Evolutionary conservation across 352 stramenopile genomes (phyloP), one percentile per base, ranked within the genome.

Genomic region (Phytophthora macrochlamydospora): DNA sequence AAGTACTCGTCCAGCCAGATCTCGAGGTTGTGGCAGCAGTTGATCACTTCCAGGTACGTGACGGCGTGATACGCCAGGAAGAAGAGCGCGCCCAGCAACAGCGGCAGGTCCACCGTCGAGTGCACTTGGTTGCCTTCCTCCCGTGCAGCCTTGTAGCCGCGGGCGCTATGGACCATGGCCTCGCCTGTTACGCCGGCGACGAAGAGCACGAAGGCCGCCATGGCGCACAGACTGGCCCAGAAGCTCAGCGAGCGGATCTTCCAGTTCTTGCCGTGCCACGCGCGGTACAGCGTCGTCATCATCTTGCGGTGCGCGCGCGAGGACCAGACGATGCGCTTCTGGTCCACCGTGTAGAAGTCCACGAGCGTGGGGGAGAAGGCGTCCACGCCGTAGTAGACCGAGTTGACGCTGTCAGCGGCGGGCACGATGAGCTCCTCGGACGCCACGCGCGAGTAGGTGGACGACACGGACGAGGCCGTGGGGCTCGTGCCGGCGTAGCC

Each of bases 11-110:
- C 74, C 31, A 95, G 73, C 87, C 87, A 95, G 44, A 92, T 81
- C 75, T 95, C 85, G 54, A 95, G 81, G 69, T 95, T 93, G 62
- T 95, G 85, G 75, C 87, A 95, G 69, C 81, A 90, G 70, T 95
- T 95, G 73, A 95, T 92, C 31, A 95, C 87, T 67, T 95, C 87
- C 53, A 93, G 79, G 78, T 93, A 93, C 68, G 77, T 93, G 38
- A 93, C 56, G 12, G 78, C 50, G 64, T 95, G 78, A 38, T 75
- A 78, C 6, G 63, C 51, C 2, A 93, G 67, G 59, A 88, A 87
- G 62, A 81, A 90, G 35, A 79, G 33, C 9, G 84, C 71, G 13
- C 78, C 87, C 11, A 81, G 35, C 7, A 95, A 74, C 59, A 93
- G 66, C 33, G 87, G 85, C 3, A 81, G 29, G 62, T 95, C 87